Percentiles rank a stretch among this genome's conserved stretches.
Evolutionary conservation across 257 asterid genomes (phyloP).

Genomic region (Ocimum tenuiflorum): DNA sequence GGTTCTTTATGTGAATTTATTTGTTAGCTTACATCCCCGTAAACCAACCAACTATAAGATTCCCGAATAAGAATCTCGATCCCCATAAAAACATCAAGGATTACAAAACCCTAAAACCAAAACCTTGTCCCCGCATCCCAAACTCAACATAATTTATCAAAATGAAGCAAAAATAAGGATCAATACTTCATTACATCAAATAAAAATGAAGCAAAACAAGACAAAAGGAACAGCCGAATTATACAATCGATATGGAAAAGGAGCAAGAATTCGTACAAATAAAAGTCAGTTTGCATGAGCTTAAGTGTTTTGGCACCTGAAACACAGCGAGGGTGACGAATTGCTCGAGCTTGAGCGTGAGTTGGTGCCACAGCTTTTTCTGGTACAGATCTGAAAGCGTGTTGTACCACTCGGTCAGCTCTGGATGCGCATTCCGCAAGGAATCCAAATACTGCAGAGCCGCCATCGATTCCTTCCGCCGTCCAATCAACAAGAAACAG

Average conservation of each 20-base stretch:
- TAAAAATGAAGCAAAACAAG: constrained; percentile 5
- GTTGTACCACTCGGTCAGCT: constrained; percentile 81
- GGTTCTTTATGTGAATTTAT: background rate
- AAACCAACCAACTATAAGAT: background rate
- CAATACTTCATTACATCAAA: constrained; percentile 5
- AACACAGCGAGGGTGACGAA: constrained; percentile 81
- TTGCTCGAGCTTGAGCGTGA: constrained; percentile 87
- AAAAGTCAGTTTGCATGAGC: constrained; percentile 2
- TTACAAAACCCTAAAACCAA: constrained; percentile 26
- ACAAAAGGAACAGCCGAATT: background rate
- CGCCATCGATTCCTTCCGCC: constrained; percentile 49
- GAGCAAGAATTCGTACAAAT: background rate
- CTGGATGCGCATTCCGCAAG: constrained; percentile 67
- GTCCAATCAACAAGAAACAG: constrained; percentile 10
- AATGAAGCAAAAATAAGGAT: background rate
- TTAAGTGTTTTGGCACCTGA: constrained; percentile 44
- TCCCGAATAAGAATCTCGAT: background rate
- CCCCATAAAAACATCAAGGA: constrained; percentile 8
- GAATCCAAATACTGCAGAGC: constrained; percentile 74
- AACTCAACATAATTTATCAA: background rate
- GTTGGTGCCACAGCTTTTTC: constrained; percentile 97
- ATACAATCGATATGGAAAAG: background rate
- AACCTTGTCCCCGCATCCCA: constrained; percentile 16
- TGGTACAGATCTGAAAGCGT: constrained; percentile 94
- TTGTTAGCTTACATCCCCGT: background rate